phyloP scores from a whole-genome alignment of 2,329 filamentous ascomycete genomes.

The Ustulina deusta region DNA sequence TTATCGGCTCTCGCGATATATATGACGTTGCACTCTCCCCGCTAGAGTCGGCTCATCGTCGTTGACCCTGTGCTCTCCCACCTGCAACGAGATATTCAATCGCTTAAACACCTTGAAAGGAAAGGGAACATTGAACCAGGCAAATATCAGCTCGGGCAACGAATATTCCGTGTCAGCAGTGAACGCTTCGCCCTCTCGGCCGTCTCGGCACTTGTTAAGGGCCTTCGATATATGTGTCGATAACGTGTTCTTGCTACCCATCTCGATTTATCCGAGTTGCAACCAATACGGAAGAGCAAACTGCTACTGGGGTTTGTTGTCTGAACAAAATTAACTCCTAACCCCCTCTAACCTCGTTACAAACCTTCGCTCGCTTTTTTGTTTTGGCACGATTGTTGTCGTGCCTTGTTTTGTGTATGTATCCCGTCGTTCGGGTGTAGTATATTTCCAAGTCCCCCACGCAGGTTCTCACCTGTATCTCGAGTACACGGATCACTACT shows the following conservation, averaged over 20 bases:
- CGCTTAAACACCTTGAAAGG: conserved; percentile 53
- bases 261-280: conserved; percentile 29
- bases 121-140: conserved; percentile 48
- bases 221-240: conserved; percentile 36
- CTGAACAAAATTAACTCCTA: conserved; percentile 43
- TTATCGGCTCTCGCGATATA: conserved; percentile 35
- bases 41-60: conserved; percentile 43
- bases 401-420: conserved; percentile 50
- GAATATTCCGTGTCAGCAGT: conserved; percentile 27
- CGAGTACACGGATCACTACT: background rate
- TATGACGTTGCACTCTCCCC: conserved; percentile 43
- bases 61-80: conserved; percentile 46
- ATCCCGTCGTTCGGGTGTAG: background rate
- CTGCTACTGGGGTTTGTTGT: conserved; percentile 36
- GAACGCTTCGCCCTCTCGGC: conserved; percentile 1
- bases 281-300: conserved; percentile 23
- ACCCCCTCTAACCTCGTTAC: conserved; percentile 39
- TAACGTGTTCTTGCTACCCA: conserved; percentile 36
- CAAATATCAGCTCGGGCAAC: conserved; percentile 31
- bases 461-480: background rate
- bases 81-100: conserved; percentile 51
- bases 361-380: conserved; percentile 50
- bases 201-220: conserved; percentile 10
- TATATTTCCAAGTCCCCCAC: background rate
- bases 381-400: conserved; percentile 44